Conservation (phyloP, 331 rosid species). For the Cydonia oblonga region DNA sequence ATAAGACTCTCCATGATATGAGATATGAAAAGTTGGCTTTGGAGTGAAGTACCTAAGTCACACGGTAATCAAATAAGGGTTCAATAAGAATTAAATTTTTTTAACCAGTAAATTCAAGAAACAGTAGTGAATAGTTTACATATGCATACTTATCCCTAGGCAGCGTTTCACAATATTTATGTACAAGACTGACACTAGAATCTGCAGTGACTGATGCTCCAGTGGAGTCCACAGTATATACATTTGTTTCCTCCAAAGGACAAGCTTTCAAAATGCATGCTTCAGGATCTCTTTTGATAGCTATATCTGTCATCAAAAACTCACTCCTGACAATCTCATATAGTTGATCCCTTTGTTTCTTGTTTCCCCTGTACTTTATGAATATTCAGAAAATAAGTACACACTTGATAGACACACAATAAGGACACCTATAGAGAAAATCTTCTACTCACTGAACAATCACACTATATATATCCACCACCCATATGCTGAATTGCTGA, state of each 20-base stretch:
- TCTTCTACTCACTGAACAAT: neutral
- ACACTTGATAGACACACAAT: neutral
- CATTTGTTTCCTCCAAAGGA: constrained; percentile 18
- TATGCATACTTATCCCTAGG: constrained; percentile 53
- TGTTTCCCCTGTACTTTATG: constrained; percentile 56
- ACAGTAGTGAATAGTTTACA: neutral
- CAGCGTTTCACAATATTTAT: constrained; percentile 61
- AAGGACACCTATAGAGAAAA: neutral
- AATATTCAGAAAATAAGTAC: constrained; percentile 1
- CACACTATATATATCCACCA: neutral
- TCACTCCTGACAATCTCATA: constrained; percentile 69
- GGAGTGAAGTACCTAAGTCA: constrained; percentile 42
- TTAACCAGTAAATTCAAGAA: neutral
- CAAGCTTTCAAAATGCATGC: constrained; percentile 24
- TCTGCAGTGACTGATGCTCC: constrained; percentile 69
- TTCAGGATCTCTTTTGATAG: constrained; percentile 41
- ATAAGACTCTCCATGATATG: constrained; percentile 32
- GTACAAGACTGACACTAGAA: constrained; percentile 56
- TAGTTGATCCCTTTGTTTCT: constrained; percentile 59
- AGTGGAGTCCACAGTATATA: constrained; percentile 54
- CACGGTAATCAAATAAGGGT: constrained; percentile 7
- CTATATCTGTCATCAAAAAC: constrained; percentile 57
- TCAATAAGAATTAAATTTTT: neutral
- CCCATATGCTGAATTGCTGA: neutral
- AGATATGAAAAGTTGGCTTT: constrained; percentile 42